These are phyloP conservation scores for Apiospora sp. DNA, from an alignment of 2,329 filamentous ascomycete genomes.

Conservation along the genomic window DNA sequence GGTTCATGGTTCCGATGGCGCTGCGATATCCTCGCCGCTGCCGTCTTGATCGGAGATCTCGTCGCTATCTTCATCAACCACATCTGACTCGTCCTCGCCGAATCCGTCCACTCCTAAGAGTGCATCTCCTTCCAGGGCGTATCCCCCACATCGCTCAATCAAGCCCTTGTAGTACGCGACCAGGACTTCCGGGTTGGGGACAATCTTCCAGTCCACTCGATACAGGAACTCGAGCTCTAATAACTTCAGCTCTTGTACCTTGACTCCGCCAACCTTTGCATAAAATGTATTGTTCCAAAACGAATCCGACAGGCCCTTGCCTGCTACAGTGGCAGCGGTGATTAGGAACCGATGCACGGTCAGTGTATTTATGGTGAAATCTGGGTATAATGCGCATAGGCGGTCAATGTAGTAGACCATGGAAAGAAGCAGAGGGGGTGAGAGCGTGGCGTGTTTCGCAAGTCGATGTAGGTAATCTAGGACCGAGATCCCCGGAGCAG, in stretches of 20 bases:
- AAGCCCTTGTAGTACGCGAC: constrained; percentile 93
- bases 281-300: constrained; percentile 99
- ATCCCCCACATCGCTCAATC: constrained; percentile 71
- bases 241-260: constrained; percentile 86
- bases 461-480: constrained; percentile 91
- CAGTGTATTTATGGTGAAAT: constrained; percentile 94
- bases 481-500: constrained; percentile 89
- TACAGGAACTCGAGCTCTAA: constrained; percentile 94
- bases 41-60: constrained; percentile 44
- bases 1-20: constrained; percentile 20
- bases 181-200: constrained; percentile 91
- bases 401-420: constrained; percentile 99
- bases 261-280: constrained; percentile 90
- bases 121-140: constrained; percentile 53
- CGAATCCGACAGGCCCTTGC: constrained; percentile 93
- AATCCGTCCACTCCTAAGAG: constrained; percentile 30
- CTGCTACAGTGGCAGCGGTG: constrained; percentile 91
- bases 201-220: constrained; percentile 94
- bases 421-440: constrained; percentile 91
- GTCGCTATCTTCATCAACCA: constrained; percentile 44
- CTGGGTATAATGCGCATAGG: constrained; percentile 87
- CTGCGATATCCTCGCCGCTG: constrained; percentile 39
- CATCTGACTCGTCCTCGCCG: constrained; percentile 43
- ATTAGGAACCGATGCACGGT: constrained; percentile 98
- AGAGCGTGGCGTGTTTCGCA: constrained; percentile 91